Evolutionary conservation across 495 filamentous ascomycete genomes (phyloP).

Genomic region (Lophium mytilinum): DNA sequence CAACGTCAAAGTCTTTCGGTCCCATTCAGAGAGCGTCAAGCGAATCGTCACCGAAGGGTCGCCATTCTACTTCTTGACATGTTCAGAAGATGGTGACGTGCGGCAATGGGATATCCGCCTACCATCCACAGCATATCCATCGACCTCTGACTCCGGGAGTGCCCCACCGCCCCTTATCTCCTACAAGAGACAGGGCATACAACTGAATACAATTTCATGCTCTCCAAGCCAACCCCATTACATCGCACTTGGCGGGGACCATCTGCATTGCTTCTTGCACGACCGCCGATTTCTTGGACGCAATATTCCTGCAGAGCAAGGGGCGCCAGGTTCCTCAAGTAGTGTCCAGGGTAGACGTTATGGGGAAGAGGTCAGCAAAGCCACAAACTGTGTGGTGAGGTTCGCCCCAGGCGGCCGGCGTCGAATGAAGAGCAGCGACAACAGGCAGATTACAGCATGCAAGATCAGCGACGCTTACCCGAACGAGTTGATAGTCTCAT

Average conservation of each 20-base stretch:
- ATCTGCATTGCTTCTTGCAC: slow-evolving; percentile 68
- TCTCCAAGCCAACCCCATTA: slow-evolving; percentile 67
- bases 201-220: slow-evolving; percentile 73
- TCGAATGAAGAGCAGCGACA: slow-evolving; percentile 45
- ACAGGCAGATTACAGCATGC: slow-evolving; percentile 66
- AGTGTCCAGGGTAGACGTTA: slow-evolving; percentile 30
- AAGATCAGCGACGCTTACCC: slow-evolving; percentile 74
- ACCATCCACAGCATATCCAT: slow-evolving; percentile 56
- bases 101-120: slow-evolving; percentile 66
- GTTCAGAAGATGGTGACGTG: slow-evolving; percentile 71
- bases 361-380: slow-evolving; percentile 52
- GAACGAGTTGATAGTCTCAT: slow-evolving; percentile 66
- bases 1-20: no score
- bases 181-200: slow-evolving; percentile 57
- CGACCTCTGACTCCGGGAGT: no score
- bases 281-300: slow-evolving; percentile 67
- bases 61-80: slow-evolving; percentile 63
- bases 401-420: slow-evolving; percentile 57
- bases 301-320: slow-evolving; percentile 47
- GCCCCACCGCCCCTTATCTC: slow-evolving; percentile 64
- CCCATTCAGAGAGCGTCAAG: no score
- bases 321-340: slow-evolving; percentile 33
- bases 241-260: slow-evolving; percentile 64
- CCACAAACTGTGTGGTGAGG: slow-evolving; percentile 60
- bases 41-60: slow-evolving; percentile 51